Conservation (phyloP, 2,329 filamentous ascomycete species). For the Thielaviopsis musarum region DNA sequence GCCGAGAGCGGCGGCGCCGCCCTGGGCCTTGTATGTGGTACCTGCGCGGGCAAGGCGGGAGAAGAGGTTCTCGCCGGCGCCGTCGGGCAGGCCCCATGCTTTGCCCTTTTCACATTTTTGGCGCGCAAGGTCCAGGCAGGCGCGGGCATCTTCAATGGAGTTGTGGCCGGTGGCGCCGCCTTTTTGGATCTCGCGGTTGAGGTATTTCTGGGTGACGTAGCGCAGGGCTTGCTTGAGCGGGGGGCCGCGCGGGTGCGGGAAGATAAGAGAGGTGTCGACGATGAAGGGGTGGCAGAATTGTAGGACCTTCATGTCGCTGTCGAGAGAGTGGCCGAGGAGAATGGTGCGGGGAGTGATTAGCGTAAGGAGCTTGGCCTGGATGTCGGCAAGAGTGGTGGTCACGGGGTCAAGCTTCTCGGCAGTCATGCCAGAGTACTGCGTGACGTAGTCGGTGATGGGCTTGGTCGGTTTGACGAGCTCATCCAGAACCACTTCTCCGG, state of each 20-base stretch:
- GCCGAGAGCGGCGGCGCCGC: slow-evolving; percentile 37
- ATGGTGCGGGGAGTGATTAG: slow-evolving; percentile 59
- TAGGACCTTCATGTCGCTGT: slow-evolving; percentile 70
- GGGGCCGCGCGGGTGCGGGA: slow-evolving; percentile 75
- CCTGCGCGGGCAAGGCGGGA: slow-evolving; percentile 54
- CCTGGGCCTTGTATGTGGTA: slow-evolving; percentile 44
- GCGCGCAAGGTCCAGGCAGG: slow-evolving; percentile 83
- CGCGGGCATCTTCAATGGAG: slow-evolving; percentile 79
- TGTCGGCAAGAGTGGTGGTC: slow-evolving; percentile 67
- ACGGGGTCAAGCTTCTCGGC: slow-evolving; percentile 65
- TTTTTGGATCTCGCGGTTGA: slow-evolving; percentile 77
- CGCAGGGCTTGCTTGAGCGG: slow-evolving; percentile 84
- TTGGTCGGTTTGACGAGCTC: slow-evolving; percentile 81
- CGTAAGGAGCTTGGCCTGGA: slow-evolving; percentile 59
- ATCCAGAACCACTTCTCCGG: slow-evolving; percentile 66
- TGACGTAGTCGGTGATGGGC: slow-evolving; percentile 86
- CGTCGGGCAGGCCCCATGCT: slow-evolving; percentile 65
- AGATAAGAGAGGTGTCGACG: slow-evolving; percentile 79
- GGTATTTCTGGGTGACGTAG: slow-evolving; percentile 73
- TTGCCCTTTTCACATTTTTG: slow-evolving; percentile 91
- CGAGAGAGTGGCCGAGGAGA: slow-evolving; percentile 64
- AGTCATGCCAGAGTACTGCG: slow-evolving; percentile 83
- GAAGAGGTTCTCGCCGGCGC: slow-evolving; percentile 76
- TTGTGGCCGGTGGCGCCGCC: slow-evolving; percentile 63
- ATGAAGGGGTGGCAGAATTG: slow-evolving; percentile 83